Conservation (phyloP, 306 rosid species). For the Sesbania bispinosa region DNA sequence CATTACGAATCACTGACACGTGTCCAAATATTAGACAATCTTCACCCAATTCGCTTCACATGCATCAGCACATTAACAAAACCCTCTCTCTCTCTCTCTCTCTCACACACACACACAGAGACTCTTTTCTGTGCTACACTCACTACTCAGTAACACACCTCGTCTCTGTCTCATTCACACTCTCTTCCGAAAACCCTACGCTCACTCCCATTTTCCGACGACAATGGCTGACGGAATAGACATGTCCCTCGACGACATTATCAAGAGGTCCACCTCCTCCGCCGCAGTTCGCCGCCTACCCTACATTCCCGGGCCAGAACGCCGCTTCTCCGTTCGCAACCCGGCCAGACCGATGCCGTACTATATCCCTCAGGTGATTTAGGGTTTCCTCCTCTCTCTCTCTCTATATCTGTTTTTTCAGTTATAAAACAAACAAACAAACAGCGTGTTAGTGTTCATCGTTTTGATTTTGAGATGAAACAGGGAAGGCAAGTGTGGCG, state of each 20-base stretch:
- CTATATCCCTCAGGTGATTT: background rate
- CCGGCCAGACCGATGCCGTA: slow-evolving; percentile 5
- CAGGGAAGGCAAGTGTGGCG: background rate
- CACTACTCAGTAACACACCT: no score
- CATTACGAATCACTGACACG: no score
- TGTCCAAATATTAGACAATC: no score
- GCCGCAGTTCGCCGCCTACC: background rate
- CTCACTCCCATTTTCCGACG: background rate
- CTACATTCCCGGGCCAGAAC: background rate
- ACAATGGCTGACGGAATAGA: slow-evolving; percentile 1
- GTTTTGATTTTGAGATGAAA: background rate
- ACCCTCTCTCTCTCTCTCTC: no score
- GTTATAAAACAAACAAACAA: background rate
- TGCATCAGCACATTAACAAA: no score
- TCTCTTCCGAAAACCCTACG: background rate
- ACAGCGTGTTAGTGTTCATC: background rate
- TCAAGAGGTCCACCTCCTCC: background rate
- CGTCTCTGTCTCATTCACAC: background rate
- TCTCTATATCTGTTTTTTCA: no score
- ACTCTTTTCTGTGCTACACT: no score
- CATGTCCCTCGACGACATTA: slow-evolving; percentile 31
- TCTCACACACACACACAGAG: no score
- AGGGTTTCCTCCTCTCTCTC: background rate
- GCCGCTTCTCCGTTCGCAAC: background rate
- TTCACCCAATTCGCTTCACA: no score